Conservation (phyloP, 2,329 filamentous ascomycete species). For the Cadophora sp. region DNA sequence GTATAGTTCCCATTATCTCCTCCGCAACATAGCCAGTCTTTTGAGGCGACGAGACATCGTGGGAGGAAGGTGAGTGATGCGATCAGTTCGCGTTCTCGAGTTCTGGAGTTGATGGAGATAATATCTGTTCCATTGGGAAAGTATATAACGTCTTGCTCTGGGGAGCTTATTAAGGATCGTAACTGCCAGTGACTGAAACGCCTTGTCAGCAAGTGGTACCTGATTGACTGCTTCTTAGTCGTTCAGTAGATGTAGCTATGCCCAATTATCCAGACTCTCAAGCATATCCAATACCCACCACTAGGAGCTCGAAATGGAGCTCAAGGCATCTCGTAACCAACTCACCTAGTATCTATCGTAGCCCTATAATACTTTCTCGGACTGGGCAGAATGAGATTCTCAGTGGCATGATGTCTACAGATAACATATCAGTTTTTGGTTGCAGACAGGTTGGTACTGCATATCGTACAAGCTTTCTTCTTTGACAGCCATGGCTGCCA, state of each 20-base stretch:
- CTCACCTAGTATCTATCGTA: conserved; percentile 69
- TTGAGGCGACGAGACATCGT: conserved; percentile 85
- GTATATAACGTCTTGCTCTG: conserved; percentile 79
- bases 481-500: conserved; percentile 59
- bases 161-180: conserved; percentile 85
- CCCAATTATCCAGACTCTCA: not conserved
- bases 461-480: conserved; percentile 58
- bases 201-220: not conserved
- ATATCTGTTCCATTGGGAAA: conserved; percentile 80
- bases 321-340: conserved; percentile 24
- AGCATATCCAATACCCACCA: not conserved
- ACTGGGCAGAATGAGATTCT: conserved; percentile 65
- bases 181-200: conserved; percentile 76
- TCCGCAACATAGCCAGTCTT: conserved; percentile 90
- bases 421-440: conserved; percentile 15
- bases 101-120: conserved; percentile 72
- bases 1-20: conserved; percentile 87
- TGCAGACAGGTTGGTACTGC: conserved; percentile 11
- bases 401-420: conserved; percentile 67
- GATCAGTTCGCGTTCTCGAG: conserved; percentile 74
- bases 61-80: conserved; percentile 75
- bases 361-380: conserved; percentile 73
- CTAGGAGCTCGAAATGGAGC: not conserved
- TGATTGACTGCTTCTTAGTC: not conserved
- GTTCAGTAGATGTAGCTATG: not conserved